Conservation (phyloP, 1,139 yeast species). For the Arxiozyma heterogenica region DNA sequence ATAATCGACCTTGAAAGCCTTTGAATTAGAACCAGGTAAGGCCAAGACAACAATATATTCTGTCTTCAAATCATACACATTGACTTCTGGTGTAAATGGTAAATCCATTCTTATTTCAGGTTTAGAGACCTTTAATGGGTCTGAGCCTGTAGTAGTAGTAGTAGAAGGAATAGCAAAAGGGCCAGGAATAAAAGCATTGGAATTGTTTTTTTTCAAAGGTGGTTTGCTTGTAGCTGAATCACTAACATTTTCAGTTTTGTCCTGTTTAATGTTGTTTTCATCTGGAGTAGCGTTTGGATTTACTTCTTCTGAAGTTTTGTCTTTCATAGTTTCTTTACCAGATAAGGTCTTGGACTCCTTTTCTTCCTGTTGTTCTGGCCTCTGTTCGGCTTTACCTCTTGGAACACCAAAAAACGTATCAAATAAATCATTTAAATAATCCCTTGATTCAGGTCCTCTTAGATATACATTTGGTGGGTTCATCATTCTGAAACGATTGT, state of each 20-base stretch:
- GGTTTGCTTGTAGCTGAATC: background rate
- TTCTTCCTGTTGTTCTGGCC: constrained; percentile 1
- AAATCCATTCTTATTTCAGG: constrained; percentile 36
- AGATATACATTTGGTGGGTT: background rate
- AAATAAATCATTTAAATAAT: constrained; percentile 13
- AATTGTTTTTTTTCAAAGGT: constrained; percentile 2
- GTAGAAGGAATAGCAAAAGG: constrained; percentile 11
- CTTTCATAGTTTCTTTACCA: background rate
- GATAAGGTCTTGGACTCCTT: constrained; percentile 6
- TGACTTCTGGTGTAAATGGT: constrained; percentile 49
- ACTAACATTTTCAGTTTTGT: constrained; percentile 1
- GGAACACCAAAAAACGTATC: constrained; percentile 15
- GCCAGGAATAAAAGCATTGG: constrained; percentile 15
- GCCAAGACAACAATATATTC: constrained; percentile 40
- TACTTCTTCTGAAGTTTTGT: constrained; percentile 1
- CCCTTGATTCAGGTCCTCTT: constrained; percentile 6
- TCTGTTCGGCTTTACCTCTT: background rate
- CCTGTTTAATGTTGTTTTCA: constrained; percentile 1
- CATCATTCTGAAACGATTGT: background rate
- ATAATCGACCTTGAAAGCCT: constrained; percentile 44
- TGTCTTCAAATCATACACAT: constrained; percentile 41
- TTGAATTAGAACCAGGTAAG: constrained; percentile 46
- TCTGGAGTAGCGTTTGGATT: background rate
- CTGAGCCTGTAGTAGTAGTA: constrained; percentile 33
- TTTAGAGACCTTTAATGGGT: constrained; percentile 38